A percentile compares a stretch with the other conserved stretches of the same genome.
phyloP scores from a whole-genome alignment of 1,284 basidiomycete genomes.

The Farysia itapuensis region DNA sequence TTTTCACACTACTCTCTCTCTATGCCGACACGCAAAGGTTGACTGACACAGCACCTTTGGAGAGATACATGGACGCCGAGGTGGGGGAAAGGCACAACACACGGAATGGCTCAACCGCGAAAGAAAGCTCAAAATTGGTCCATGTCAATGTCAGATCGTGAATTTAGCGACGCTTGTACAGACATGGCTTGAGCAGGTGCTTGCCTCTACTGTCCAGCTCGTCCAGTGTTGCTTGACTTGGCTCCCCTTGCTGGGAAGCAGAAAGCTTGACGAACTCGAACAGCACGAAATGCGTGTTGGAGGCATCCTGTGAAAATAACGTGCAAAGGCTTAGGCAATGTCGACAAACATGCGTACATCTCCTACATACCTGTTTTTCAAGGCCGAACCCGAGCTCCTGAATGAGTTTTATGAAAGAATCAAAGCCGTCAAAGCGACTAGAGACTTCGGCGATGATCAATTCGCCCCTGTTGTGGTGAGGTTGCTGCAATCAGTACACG shows the following conservation, averaged over 20 bases:
- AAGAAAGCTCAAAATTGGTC: no score
- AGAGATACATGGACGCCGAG: no score
- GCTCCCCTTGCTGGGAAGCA: conserved; percentile 1
- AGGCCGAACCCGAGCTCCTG: conserved; percentile 78
- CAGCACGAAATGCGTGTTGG: conserved; percentile 47
- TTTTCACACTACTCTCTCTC: no score
- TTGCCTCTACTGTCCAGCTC: conserved; percentile 66
- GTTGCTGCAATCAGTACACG: background rate
- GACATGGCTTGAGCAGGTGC: conserved; percentile 80
- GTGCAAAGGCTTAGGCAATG: no score
- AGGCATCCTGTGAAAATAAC: conserved; percentile 32
- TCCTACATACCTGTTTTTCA: conserved; percentile 71
- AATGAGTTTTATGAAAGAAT: conserved; percentile 76
- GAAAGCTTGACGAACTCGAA: conserved; percentile 40
- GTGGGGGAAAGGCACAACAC: no score
- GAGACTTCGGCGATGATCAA: conserved; percentile 92
- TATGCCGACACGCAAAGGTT: no score
- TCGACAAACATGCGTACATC: no score
- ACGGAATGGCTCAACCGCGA: no score
- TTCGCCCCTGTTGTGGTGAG: conserved; percentile 73
- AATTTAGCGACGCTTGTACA: conserved; percentile 75
- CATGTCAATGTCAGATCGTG: no score
- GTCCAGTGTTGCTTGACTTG: conserved; percentile 23
- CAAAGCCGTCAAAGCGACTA: conserved; percentile 54
- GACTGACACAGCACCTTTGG: no score